These are phyloP conservation scores for Elsinoe fawcettii DNA, from an alignment of 2,329 filamentous ascomycete genomes.

Conservation along the genomic window DNA sequence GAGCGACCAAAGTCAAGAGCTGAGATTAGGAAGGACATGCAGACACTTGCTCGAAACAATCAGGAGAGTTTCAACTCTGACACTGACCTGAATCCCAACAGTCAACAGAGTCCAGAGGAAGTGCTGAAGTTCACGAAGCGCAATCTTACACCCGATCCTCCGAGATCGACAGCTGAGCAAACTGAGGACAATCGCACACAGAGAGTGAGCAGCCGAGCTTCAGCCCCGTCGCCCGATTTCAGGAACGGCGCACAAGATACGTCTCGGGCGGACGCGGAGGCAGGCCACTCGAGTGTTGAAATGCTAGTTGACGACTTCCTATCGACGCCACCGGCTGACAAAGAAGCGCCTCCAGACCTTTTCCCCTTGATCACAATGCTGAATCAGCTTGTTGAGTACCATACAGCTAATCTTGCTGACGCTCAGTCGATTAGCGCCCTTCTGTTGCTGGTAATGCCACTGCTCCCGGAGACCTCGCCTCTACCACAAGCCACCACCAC, in stretches of 20 bases:
- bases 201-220: slow-evolving; percentile 1
- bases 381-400: slow-evolving; percentile 34
- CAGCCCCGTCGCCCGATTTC: background rate
- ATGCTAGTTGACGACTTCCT: slow-evolving; percentile 33
- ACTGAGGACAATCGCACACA: background rate
- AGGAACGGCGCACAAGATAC: background rate
- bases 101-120: background rate
- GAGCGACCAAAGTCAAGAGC: slow-evolving; percentile 11
- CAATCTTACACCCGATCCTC: background rate
- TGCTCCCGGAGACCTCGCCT: slow-evolving; percentile 37
- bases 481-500: slow-evolving; percentile 27
- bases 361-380: slow-evolving; percentile 38
- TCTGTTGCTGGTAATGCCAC: slow-evolving; percentile 38
- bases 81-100: slow-evolving; percentile 17
- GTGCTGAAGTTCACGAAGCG: background rate
- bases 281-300: slow-evolving; percentile 21
- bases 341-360: slow-evolving; percentile 28
- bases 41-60: slow-evolving; percentile 33
- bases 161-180: background rate
- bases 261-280: background rate
- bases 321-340: slow-evolving; percentile 26
- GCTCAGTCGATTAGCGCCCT: slow-evolving; percentile 42
- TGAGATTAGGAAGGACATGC: slow-evolving; percentile 31
- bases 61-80: slow-evolving; percentile 27
- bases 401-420: slow-evolving; percentile 35